These are phyloP conservation scores for Platanthera zijinensis DNA, from an alignment of 106 monocot species.

Conservation along the genomic window DNA sequence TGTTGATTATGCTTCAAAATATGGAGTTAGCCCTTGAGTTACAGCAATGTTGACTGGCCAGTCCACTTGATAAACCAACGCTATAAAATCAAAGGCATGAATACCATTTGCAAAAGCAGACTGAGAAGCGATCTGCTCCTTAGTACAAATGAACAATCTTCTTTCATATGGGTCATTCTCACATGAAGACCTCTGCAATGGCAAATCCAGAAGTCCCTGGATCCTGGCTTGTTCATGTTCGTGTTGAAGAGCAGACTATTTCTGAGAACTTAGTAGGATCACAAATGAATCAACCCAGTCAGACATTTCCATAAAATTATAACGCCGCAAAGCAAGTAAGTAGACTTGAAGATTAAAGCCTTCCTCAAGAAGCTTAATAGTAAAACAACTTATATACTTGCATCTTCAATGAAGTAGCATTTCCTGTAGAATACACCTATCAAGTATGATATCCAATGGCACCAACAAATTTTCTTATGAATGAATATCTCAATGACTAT, in stretches of 20 bases:
- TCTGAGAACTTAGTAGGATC: constrained; percentile 55
- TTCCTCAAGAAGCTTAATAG: constrained; percentile 77
- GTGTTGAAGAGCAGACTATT: constrained; percentile 41
- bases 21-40: constrained; percentile 12
- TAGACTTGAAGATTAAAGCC: constrained; percentile 80
- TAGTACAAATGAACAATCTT: constrained; percentile 58
- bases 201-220: constrained; percentile 71
- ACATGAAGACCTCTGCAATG: constrained; percentile 87
- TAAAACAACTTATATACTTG: constrained; percentile 81
- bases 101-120: constrained; percentile 41
- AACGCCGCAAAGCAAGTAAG: constrained; percentile 70
- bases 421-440: constrained; percentile 76
- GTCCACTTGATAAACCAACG: constrained; percentile 73
- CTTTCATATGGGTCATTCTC: constrained; percentile 63
- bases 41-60: constrained; percentile 86
- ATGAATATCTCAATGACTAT: constrained; percentile 10
- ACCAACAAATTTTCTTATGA: constrained; percentile 36
- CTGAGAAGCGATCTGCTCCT: constrained; percentile 14
- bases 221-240: constrained; percentile 45
- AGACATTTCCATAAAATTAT: constrained; percentile 88
- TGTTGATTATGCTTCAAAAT: no score
- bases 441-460: constrained; percentile 71
- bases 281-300: constrained; percentile 94
- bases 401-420: constrained; percentile 80
- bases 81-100: constrained; percentile 48